A percentile compares a stretch with the other conserved stretches of the same genome.
Conservation (phyloP, 2,329 filamentous ascomycete genomes). For the Elsinoe fawcettii region DNA sequence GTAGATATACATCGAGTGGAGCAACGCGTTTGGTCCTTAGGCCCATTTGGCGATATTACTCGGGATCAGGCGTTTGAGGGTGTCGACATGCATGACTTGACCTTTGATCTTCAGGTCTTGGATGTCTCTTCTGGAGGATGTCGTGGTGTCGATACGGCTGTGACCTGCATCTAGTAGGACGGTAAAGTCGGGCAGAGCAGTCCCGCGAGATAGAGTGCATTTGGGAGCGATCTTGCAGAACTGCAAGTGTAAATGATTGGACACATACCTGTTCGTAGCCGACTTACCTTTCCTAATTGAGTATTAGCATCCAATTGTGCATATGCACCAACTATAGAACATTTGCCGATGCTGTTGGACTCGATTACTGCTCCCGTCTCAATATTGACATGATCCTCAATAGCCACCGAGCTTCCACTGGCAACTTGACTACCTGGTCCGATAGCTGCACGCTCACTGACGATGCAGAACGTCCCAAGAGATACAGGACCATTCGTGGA, state of each 20-base stretch:
- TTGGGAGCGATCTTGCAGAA: slow-evolving; percentile 39
- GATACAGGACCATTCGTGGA: slow-evolving; percentile 36
- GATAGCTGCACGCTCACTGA: slow-evolving; percentile 57
- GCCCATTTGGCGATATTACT: slow-evolving; percentile 31
- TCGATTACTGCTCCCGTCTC: slow-evolving; percentile 38
- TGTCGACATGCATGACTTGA: slow-evolving; percentile 28
- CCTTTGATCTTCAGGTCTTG: slow-evolving; percentile 26
- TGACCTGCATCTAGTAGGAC: slow-evolving; percentile 36
- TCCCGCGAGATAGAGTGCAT: slow-evolving; percentile 30
- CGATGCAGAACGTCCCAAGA: slow-evolving; percentile 53
- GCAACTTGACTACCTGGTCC: slow-evolving; percentile 20
- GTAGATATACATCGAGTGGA: neutral
- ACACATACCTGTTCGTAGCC: neutral
- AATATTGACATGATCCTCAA: slow-evolving; percentile 38
- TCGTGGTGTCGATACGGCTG: slow-evolving; percentile 34
- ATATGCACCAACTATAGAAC: slow-evolving; percentile 26
- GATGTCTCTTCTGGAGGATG: slow-evolving; percentile 25
- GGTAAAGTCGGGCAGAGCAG: slow-evolving; percentile 38
- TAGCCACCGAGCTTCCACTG: slow-evolving; percentile 26
- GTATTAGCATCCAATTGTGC: slow-evolving; percentile 31
- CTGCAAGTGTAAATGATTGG: slow-evolving; percentile 22
- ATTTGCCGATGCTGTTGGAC: slow-evolving; percentile 25
- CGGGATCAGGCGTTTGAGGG: slow-evolving; percentile 28
- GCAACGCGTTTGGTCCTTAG: slow-evolving; percentile 15
- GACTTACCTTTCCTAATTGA: slow-evolving; percentile 38